These are phyloP conservation scores for Adansonia digitata DNA, from an alignment of 345 rosid genomes.

Conservation along the genomic window DNA sequence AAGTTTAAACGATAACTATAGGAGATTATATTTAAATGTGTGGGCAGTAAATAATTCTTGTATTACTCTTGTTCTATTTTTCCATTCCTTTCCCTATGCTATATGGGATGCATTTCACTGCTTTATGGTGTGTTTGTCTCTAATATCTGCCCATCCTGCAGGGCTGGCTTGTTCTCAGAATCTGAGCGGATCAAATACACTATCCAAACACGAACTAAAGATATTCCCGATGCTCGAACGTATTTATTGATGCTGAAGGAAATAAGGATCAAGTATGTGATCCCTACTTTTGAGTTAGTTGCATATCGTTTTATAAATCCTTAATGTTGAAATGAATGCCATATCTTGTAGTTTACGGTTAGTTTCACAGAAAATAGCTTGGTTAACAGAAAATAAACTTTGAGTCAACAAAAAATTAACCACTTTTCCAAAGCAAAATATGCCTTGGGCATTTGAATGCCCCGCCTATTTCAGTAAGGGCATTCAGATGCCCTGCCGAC, in stretches of 20 bases:
- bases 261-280: constrained; percentile 56
- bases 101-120: not conserved
- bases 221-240: constrained; percentile 81
- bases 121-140: not conserved
- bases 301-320: not conserved
- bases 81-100: not conserved
- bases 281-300: not conserved
- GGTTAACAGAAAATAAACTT: not conserved
- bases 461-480: not conserved
- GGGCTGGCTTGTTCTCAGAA: constrained; percentile 84
- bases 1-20: not conserved
- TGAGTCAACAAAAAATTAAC: not conserved
- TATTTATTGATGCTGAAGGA: constrained; percentile 75
- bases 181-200: constrained; percentile 67
- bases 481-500: not conserved
- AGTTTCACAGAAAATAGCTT: not conserved
- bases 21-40: not conserved
- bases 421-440: not conserved
- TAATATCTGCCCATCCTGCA: constrained; percentile 25
- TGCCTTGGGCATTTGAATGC: not conserved
- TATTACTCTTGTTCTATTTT: not conserved
- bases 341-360: not conserved
- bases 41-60: not conserved
- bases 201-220: constrained; percentile 61
- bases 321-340: not conserved